These are phyloP conservation scores for Tulasnella calospora DNA, from an alignment of 768 basidiomycete species.

Conservation along the genomic window DNA sequence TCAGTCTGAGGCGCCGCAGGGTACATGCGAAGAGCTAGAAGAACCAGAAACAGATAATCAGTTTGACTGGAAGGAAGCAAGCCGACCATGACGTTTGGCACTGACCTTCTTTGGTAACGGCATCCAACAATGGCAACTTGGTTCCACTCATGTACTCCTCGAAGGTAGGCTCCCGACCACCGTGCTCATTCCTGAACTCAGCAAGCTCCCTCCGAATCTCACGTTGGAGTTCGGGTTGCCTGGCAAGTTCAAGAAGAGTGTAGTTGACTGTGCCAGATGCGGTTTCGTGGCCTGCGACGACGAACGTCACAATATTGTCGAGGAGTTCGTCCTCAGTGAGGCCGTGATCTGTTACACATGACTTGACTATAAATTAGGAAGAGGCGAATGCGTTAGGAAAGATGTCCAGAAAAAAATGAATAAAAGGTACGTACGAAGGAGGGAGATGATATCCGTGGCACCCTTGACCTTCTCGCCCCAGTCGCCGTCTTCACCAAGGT, in stretches of 20 bases:
- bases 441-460: constrained; percentile 18
- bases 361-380: neutral
- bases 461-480: constrained; percentile 1
- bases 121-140: constrained; percentile 21
- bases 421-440: constrained; percentile 2
- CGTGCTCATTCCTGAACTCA: neutral
- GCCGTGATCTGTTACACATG: constrained; percentile 13
- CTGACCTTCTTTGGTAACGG: constrained; percentile 26
- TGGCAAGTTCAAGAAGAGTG: constrained; percentile 24
- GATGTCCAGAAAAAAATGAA: neutral
- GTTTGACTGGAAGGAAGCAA: neutral
- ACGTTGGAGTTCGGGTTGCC: constrained; percentile 25
- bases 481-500: constrained; percentile 2
- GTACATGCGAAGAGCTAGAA: constrained; percentile 25
- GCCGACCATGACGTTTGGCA: neutral
- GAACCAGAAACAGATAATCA: neutral
- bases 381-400: neutral
- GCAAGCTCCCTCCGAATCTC: constrained; percentile 26
- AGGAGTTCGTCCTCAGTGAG: constrained; percentile 25
- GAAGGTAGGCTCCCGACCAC: constrained; percentile 21
- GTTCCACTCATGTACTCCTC: constrained; percentile 27
- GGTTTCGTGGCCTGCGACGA: constrained; percentile 28
- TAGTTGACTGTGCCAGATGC: constrained; percentile 24
- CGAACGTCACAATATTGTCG: constrained; percentile 21
- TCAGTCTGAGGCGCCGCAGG: constrained; percentile 25